These are phyloP conservation scores for Musa troglodytarum DNA, from an alignment of 176 grass and related monocot species.

Conservation along the genomic window DNA sequence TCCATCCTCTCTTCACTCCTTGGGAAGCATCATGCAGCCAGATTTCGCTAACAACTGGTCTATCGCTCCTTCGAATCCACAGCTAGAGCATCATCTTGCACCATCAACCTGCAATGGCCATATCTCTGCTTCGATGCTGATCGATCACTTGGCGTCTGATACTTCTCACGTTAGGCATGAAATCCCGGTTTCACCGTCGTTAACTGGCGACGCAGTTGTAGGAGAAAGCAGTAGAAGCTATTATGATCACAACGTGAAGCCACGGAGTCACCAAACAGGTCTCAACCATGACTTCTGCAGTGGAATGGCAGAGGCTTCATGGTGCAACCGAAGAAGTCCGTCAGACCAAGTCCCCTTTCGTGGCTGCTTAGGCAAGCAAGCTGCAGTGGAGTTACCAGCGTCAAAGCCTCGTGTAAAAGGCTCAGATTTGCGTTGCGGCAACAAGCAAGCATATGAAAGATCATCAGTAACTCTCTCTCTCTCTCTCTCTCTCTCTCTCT, in stretches of 20 bases:
- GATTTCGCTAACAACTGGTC: neutral
- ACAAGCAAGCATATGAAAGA: conserved; percentile 1
- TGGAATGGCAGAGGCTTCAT: neutral
- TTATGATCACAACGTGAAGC: too few species aligned
- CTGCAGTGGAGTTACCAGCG: neutral
- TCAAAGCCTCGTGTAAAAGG: neutral
- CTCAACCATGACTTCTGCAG: neutral
- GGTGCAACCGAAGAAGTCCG: neutral
- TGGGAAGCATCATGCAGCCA: neutral
- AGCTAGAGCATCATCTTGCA: neutral
- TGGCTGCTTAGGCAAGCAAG: neutral
- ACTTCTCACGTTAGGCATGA: neutral
- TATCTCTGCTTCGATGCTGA: neutral
- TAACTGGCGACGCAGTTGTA: too few species aligned
- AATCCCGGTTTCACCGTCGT: neutral
- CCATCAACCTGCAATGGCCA: neutral
- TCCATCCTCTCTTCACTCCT: neutral
- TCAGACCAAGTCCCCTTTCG: neutral
- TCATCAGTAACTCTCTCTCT: neutral
- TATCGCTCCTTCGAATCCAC: neutral
- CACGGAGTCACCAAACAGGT: too few species aligned
- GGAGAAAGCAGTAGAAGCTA: too few species aligned
- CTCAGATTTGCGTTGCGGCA: neutral
- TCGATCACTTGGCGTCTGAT: neutral
- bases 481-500: too few species aligned